Evolutionary conservation across 306 rosid genomes (phyloP), one percentile per base, ranked within the genome.

Genomic region (Quercus variabilis): DNA sequence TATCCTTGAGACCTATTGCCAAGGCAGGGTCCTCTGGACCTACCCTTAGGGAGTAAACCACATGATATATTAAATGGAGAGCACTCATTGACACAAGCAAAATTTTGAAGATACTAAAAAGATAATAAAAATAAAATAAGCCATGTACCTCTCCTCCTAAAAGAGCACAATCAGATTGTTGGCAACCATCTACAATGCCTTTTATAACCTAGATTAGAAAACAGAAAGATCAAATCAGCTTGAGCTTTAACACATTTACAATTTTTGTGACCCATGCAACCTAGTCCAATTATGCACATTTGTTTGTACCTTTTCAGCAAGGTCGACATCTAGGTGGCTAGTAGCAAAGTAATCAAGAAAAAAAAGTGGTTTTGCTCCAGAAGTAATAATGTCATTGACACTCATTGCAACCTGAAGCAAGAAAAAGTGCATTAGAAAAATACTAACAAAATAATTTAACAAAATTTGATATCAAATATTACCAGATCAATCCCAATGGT

Each of bases 401-500:
- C 98, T 95, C 99, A 95, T 95, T 2, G 97, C 99, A 85, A 95
- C 99, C 99, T 95, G 84, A 26, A 69, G 21, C n/a, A 28, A 6
- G 25, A 3, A 52, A 76, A 38, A 30, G 58, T 57, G 59, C 52
- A 38, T 18, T 74, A n/a, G 51, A 59, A 25, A 78, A 30, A 69
- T 15, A 17, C 12, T 19, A 75, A 49, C 30, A n/a, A 75, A 75
- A 57, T 49, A 51, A 67, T 59, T 25, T 30, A 30, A 8, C 65
- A 76, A 14, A 23, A 75, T 5, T 6, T 41, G 59, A 10, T 67
- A 15, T 14, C 55, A 38, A 26, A 52, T 38, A 15, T 87, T 89
- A 90, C 98, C 99, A 95, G 78, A 85, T 95, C 98, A 84, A 95
- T 93, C 55, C 99, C 97, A 74, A 95, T 95, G 20, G 99, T 93